phyloP scores from a whole-genome alignment of 2,329 filamentous ascomycete species.

The Geoglossum cookeanum region DNA sequence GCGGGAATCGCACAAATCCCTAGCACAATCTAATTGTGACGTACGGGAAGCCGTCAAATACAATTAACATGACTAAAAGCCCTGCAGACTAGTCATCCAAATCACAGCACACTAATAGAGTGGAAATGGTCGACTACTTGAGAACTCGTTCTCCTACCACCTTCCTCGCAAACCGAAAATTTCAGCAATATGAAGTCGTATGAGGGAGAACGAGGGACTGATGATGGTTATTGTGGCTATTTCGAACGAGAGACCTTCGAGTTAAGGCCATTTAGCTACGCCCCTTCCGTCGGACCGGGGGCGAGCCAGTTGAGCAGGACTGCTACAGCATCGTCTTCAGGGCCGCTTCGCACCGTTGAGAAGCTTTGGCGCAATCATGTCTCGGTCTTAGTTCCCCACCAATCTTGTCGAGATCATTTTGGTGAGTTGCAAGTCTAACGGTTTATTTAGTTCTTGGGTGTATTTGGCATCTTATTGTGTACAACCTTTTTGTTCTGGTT shows the following conservation, averaged over 20 bases:
- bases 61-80: too few species aligned
- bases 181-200: too few species aligned
- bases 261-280: neutral
- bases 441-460: neutral
- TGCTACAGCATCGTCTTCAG: neutral
- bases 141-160: too few species aligned
- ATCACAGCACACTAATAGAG: too few species aligned
- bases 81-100: too few species aligned
- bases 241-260: neutral
- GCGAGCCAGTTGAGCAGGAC: neutral
- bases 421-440: neutral
- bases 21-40: too few species aligned
- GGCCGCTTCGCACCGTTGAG: neutral
- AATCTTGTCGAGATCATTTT: conserved; percentile 3
- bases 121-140: too few species aligned
- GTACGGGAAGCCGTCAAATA: too few species aligned
- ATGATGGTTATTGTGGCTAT: neutral
- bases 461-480: too few species aligned
- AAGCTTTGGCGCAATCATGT: conserved; percentile 2
- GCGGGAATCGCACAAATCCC: too few species aligned
- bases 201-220: neutral
- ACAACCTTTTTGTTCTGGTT: too few species aligned
- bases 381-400: conserved; percentile 1
- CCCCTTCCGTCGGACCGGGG: neutral
- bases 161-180: too few species aligned